Percentiles rank a stretch among this genome's conserved stretches.
Evolutionary conservation across 768 basidiomycete genomes (phyloP).

Genomic region (Termitomyces titanicus): DNA sequence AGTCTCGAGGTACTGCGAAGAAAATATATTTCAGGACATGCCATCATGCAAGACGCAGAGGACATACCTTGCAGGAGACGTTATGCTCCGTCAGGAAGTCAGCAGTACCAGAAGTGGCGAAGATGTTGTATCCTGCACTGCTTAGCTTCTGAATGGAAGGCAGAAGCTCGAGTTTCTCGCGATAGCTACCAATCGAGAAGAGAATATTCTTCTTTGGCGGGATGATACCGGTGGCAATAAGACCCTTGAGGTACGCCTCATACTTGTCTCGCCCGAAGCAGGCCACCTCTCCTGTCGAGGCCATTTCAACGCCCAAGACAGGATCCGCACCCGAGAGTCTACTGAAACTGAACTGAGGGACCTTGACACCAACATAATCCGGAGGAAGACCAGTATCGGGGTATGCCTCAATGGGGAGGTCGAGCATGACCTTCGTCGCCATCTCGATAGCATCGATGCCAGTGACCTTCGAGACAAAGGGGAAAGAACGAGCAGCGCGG

Average conservation of each 20-base stretch:
- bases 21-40: not conserved
- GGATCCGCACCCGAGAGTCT: slow-evolving; percentile 96
- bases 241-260: slow-evolving; percentile 96
- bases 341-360: slow-evolving; percentile 99
- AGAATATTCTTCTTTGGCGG: slow-evolving; percentile 97
- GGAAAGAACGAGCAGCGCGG: slow-evolving; percentile 96
- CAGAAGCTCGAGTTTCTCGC: slow-evolving; percentile 95
- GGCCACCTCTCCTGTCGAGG: slow-evolving; percentile 98
- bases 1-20: slow-evolving; percentile 78
- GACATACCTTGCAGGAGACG: slow-evolving; percentile 85
- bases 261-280: slow-evolving; percentile 98
- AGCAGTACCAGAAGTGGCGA: slow-evolving; percentile 94
- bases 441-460: slow-evolving; percentile 98
- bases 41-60: not conserved
- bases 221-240: slow-evolving; percentile 94
- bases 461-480: slow-evolving; percentile 98
- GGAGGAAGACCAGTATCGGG: slow-evolving; percentile 83
- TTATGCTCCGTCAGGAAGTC: slow-evolving; percentile 98
- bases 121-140: slow-evolving; percentile 90
- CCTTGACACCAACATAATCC: slow-evolving; percentile 98
- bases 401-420: slow-evolving; percentile 83
- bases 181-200: slow-evolving; percentile 94
- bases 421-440: slow-evolving; percentile 98
- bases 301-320: slow-evolving; percentile 98
- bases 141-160: slow-evolving; percentile 95